phyloP scores from a whole-genome alignment of 75 land plant genomes.

The Pseudotsuga menziesii region DNA sequence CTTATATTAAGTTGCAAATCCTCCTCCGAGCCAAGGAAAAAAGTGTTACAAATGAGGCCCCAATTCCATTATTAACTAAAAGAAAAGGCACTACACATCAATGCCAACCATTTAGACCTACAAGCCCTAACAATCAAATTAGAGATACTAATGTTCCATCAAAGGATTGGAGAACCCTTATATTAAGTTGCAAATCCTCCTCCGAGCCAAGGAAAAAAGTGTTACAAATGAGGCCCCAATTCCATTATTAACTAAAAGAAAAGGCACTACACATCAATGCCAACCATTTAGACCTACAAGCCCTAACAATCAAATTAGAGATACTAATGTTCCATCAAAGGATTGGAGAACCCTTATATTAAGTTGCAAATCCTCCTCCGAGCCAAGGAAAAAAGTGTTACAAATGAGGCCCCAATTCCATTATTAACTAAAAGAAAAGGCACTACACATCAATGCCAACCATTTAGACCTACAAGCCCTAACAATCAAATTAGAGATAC shows the following conservation, averaged over 20 bases:
- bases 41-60: slow-evolving; percentile 98
- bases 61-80: slow-evolving; percentile 99
- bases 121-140: too few species aligned
- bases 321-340: too few species aligned
- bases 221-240: slow-evolving; percentile 99
- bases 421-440: slow-evolving; percentile 99
- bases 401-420: slow-evolving; percentile 99
- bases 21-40: slow-evolving; percentile 98
- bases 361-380: slow-evolving; percentile 99
- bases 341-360: slow-evolving; percentile 97
- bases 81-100: too few species aligned
- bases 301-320: too few species aligned
- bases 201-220: slow-evolving; percentile 92
- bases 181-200: slow-evolving; percentile 99
- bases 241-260: slow-evolving; percentile 99
- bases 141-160: too few species aligned
- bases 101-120: too few species aligned
- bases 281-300: too few species aligned
- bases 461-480: too few species aligned
- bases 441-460: too few species aligned
- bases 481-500: too few species aligned
- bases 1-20: slow-evolving; percentile 97
- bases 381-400: slow-evolving; percentile 95
- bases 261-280: too few species aligned
- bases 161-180: slow-evolving; percentile 98